phyloP scores from a whole-genome alignment of 2,329 filamentous ascomycete species.

The Ophiostoma montium region DNA sequence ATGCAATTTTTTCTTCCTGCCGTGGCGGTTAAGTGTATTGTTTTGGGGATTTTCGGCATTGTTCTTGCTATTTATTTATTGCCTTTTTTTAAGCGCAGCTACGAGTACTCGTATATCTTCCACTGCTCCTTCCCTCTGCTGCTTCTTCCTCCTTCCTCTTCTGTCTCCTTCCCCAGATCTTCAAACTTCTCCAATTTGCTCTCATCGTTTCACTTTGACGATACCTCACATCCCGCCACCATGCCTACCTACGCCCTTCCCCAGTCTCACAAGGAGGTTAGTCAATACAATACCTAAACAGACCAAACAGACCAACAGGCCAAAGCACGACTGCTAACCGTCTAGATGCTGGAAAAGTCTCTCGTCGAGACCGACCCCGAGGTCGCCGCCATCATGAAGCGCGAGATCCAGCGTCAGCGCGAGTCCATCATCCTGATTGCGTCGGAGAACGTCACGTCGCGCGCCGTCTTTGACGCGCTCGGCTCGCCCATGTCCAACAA shows the following conservation, averaged over 20 bases:
- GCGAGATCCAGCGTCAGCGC: slow-evolving; percentile 90
- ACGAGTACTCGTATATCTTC: slow-evolving; percentile 13
- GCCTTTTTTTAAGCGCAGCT: too few relatives aligned
- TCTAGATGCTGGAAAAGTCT: slow-evolving; percentile 87
- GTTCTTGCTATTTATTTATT: neutral
- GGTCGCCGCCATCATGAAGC: slow-evolving; percentile 88
- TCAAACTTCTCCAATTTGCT: neutral
- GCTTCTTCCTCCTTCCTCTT: neutral
- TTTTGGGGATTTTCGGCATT: neutral
- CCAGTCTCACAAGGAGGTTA: slow-evolving; percentile 12
- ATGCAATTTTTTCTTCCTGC: slow-evolving; percentile 6
- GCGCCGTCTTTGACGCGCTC: slow-evolving; percentile 93
- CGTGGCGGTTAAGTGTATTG: neutral
- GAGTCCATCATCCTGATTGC: slow-evolving; percentile 98
- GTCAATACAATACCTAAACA: slow-evolving; percentile 7
- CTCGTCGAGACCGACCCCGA: slow-evolving; percentile 84
- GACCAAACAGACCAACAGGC: neutral
- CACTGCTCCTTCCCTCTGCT: slow-evolving; percentile 8
- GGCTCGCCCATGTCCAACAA: slow-evolving; percentile 96
- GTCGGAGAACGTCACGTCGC: slow-evolving; percentile 98
- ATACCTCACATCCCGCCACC: slow-evolving; percentile 10
- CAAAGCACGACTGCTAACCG: slow-evolving; percentile 16
- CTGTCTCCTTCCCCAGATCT: neutral
- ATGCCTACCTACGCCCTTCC: slow-evolving; percentile 17
- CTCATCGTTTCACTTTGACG: neutral